Evolutionary conservation across 257 asterid genomes (phyloP).

Genomic region (Galeopsis tetrahit): DNA sequence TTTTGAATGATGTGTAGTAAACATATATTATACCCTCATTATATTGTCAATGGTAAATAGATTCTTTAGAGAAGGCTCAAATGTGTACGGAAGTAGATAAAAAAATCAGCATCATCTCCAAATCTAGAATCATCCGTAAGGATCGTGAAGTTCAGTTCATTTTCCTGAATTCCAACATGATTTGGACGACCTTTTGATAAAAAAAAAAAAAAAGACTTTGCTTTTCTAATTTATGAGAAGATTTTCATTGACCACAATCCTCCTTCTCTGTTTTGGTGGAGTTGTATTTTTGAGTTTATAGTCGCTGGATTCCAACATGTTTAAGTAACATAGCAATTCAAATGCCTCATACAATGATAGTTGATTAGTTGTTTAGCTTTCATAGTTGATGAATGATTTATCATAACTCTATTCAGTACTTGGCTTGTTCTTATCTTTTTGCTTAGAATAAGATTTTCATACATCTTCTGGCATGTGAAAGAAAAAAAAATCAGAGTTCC

Average conservation of each 20-base stretch:
- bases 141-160: slow-evolving; percentile 8
- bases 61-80: slow-evolving; percentile 15
- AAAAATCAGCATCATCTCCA: not conserved
- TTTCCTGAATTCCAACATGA: slow-evolving; percentile 13
- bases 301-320: slow-evolving; percentile 6
- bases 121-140: slow-evolving; percentile 5
- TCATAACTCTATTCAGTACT: not conserved
- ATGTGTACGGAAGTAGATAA: slow-evolving; percentile 24
- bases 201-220: not conserved
- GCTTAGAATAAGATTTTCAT: slow-evolving; percentile 23
- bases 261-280: not conserved
- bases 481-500: not conserved
- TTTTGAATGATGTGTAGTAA: slow-evolving; percentile 11
- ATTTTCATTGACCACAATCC: slow-evolving; percentile 16
- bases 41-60: slow-evolving; percentile 7
- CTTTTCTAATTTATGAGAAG: not conserved
- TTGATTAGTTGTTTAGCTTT: not conserved
- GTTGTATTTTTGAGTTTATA: slow-evolving; percentile 13
- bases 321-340: not conserved
- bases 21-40: slow-evolving; percentile 15
- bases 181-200: slow-evolving; percentile 5
- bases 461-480: not conserved
- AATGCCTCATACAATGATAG: not conserved
- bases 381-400: not conserved
- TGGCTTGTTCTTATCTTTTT: not conserved